Evolutionary conservation across 2,329 filamentous ascomycete genomes (phyloP).

Genomic region (Pseudogymnoascus sp.): DNA sequence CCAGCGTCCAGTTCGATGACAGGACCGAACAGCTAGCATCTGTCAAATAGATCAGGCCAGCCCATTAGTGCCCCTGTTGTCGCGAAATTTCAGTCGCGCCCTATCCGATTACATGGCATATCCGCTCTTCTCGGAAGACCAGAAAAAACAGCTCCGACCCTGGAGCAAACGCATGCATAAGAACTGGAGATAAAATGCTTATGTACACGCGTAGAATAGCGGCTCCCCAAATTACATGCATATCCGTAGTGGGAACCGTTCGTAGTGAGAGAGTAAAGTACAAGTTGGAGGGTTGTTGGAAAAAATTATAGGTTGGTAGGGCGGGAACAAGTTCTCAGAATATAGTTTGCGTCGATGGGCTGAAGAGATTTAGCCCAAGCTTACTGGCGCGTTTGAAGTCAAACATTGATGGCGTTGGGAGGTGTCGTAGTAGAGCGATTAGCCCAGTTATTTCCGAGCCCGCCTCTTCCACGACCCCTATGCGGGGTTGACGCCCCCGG

Average conservation of each 20-base stretch:
- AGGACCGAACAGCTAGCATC: background rate
- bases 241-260: slow-evolving; percentile 4
- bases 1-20: slow-evolving; percentile 3
- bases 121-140: background rate
- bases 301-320: slow-evolving; percentile 8
- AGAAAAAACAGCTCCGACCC: slow-evolving; percentile 4
- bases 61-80: background rate
- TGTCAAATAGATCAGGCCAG: background rate
- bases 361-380: background rate
- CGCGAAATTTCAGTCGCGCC: background rate
- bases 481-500: slow-evolving; percentile 17
- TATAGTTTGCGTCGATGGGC: slow-evolving; percentile 5
- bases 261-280: slow-evolving; percentile 8
- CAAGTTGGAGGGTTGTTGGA: slow-evolving; percentile 5
- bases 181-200: slow-evolving; percentile 2
- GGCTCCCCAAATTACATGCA: slow-evolving; percentile 9
- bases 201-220: slow-evolving; percentile 8
- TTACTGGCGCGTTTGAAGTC: slow-evolving; percentile 7
- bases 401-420: slow-evolving; percentile 5
- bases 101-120: slow-evolving; percentile 1
- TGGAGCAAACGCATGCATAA: slow-evolving; percentile 8
- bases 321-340: slow-evolving; percentile 6
- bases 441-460: slow-evolving; percentile 13
- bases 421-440: background rate
- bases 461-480: slow-evolving; percentile 23